phyloP scores from a whole-genome alignment of 1,284 basidiomycete species.

The Cystobasidium sp. region DNA sequence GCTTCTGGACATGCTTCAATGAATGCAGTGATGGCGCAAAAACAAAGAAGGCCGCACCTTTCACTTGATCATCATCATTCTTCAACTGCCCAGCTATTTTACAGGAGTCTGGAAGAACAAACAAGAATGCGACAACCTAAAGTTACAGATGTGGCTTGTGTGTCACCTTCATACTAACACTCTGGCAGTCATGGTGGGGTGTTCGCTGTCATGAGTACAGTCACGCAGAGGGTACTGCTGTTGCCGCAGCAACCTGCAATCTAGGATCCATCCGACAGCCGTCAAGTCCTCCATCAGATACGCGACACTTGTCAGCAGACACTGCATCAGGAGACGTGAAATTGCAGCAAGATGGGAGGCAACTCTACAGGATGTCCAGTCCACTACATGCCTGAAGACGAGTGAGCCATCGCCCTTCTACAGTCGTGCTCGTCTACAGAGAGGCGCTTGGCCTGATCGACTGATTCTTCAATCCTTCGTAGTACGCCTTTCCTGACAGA shows the following conservation, averaged over 20 bases:
- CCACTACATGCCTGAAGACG: conserved; percentile 36
- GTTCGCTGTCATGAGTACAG: no score
- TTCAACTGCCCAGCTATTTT: no score
- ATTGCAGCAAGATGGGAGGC: conserved; percentile 23
- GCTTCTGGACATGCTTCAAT: not conserved
- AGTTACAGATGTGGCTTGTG: no score
- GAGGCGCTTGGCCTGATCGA: not conserved
- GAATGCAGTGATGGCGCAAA: not conserved
- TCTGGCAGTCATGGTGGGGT: no score
- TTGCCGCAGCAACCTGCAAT: no score
- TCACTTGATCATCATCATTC: not conserved
- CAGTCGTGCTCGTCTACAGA: not conserved
- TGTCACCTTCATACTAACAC: no score
- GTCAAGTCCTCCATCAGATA: no score
- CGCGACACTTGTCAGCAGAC: not conserved
- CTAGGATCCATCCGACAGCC: no score
- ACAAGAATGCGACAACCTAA: no score
- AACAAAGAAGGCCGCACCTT: not conserved
- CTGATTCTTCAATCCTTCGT: not conserved
- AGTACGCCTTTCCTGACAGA: conserved; percentile 33
- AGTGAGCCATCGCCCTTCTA: conserved; percentile 7
- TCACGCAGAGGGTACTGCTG: no score
- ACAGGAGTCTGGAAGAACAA: no score
- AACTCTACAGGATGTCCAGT: conserved; percentile 40
- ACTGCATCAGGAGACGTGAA: not conserved